Evolutionary conservation across 345 rosid genomes (phyloP).

Genomic region (Euphorbia tirucalli): DNA sequence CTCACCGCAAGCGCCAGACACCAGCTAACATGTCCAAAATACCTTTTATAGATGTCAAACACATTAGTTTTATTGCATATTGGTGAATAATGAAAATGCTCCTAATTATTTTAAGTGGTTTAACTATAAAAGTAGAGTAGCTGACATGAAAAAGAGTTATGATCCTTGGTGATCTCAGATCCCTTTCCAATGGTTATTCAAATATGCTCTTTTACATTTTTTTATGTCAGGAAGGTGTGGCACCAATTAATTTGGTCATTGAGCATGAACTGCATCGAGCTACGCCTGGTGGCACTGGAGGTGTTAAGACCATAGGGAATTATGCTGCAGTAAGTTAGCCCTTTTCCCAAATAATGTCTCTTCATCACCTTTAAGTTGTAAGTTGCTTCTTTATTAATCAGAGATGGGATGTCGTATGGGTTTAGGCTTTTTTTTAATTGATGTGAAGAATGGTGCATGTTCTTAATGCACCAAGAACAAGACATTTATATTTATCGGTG

Average conservation of each 20-base stretch:
- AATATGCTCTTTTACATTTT: not conserved
- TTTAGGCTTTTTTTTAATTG: not conserved
- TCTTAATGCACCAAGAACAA: not conserved
- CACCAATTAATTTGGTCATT: slow-evolving; percentile 57
- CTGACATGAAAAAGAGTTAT: not conserved
- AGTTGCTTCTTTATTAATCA: not conserved
- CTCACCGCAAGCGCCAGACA: too few species aligned
- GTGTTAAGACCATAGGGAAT: slow-evolving; percentile 92
- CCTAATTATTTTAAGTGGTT: not conserved
- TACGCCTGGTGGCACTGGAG: slow-evolving; percentile 96
- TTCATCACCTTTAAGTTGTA: not conserved
- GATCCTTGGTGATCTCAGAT: not conserved
- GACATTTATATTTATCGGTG: not conserved
- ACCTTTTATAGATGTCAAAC: not conserved
- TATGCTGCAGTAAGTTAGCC: slow-evolving; percentile 72
- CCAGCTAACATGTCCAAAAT: not conserved
- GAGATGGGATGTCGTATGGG: not conserved
- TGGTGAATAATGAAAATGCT: not conserved
- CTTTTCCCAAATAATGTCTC: not conserved
- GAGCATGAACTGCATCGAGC: slow-evolving; percentile 80
- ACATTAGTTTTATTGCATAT: not conserved
- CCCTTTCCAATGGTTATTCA: slow-evolving; percentile 1
- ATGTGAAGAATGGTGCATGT: not conserved
- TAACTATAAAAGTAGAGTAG: not conserved
- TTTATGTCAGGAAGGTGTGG: slow-evolving; percentile 76